A percentile compares a stretch with the other conserved stretches of the same genome.
These are phyloP conservation scores for Lachancea meyersii DNA, from an alignment of 805 yeast genomes.

Conservation along the genomic window DNA sequence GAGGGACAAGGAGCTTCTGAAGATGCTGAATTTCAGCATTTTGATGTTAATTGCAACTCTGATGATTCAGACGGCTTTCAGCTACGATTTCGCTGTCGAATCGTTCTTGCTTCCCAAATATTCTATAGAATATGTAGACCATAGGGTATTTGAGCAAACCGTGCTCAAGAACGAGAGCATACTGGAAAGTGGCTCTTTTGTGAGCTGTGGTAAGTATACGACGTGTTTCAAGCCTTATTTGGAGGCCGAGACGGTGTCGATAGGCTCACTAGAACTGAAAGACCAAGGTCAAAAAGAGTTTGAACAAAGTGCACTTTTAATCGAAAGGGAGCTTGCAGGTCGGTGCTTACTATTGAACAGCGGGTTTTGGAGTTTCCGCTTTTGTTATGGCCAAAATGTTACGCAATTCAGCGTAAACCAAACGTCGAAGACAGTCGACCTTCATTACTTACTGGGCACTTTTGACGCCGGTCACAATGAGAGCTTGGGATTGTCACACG, in stretches of 20 bases:
- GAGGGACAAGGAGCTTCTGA: neutral
- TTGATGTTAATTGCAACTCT: neutral
- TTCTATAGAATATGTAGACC: conserved; percentile 11
- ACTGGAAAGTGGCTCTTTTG: conserved; percentile 13
- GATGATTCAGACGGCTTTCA: neutral
- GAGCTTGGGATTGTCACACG: conserved; percentile 23
- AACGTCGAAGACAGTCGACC: conserved; percentile 4
- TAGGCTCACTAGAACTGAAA: conserved; percentile 12
- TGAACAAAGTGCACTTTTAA: conserved; percentile 15
- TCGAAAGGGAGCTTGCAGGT: conserved; percentile 13
- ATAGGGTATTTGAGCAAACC: conserved; percentile 13
- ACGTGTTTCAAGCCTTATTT: conserved; percentile 21
- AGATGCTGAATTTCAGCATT: neutral
- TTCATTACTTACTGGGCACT: conserved; percentile 30
- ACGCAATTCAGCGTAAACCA: conserved; percentile 41
- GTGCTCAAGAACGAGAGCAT: conserved; percentile 12
- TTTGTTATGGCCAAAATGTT: conserved; percentile 44
- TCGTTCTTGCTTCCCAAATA: conserved; percentile 2
- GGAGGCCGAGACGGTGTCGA: conserved; percentile 4
- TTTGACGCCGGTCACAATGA: conserved; percentile 17
- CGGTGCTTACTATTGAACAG: conserved; percentile 27
- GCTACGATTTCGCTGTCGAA: neutral
- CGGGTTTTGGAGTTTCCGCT: conserved; percentile 51
- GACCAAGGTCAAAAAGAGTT: conserved; percentile 14
- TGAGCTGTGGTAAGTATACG: conserved; percentile 16